Base-by-base conservation (phyloP, 768 basidiomycete species). In the Postia placenta region DNA sequence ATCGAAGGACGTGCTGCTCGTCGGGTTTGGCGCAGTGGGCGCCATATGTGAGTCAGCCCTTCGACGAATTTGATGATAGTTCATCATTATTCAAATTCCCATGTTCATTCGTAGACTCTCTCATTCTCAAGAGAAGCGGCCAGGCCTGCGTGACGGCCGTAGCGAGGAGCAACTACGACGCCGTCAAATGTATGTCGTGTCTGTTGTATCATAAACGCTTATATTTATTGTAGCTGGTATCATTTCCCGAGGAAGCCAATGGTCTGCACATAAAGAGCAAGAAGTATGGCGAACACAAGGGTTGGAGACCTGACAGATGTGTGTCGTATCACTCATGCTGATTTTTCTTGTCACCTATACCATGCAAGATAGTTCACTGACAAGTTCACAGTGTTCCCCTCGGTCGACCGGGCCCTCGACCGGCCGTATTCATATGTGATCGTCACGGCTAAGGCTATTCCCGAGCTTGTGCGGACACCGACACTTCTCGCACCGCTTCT, bases 1-100 rank as follows among this genome's bases (percentile, higher is more conserved):
- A 19, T 39, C 64, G 23, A 75, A 76, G 53, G 77, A 83, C 20
- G 69, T 81, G 14, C 69, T 83, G 1, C 62, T 83, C 14, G 76
- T 83, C n/a, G 80, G 81, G 1, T 78, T 80, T 52, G 83, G 85
- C 11, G 84, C 81, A 2, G 72, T 85, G 1, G 84, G 83, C 1
- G 73, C 79, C 2, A 73, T 84, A 25, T 83, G 83, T 85, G 52
- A 51, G 78, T 64, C 15, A 12, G 17, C 30, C 11, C 12, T 22
- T 36, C 26, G 26, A 20, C 15, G 26, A 4, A n/a, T 23, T 42
- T 44, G 39, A 38, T 40, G 28, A 11, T n/a, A 15, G 5, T n/a
- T 33, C 30, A 33, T 33, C 30, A 33, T 33, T 7, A 7, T 33
- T 33, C 30, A 33, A 33, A n/a, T n/a, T n/a, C 30, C n/a, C 25